A percentile compares a stretch with the other conserved stretches of the same genome.
Evolutionary conservation across 352 stramenopile species (phyloP).

Genomic region (Phytophthora cryptogea): DNA sequence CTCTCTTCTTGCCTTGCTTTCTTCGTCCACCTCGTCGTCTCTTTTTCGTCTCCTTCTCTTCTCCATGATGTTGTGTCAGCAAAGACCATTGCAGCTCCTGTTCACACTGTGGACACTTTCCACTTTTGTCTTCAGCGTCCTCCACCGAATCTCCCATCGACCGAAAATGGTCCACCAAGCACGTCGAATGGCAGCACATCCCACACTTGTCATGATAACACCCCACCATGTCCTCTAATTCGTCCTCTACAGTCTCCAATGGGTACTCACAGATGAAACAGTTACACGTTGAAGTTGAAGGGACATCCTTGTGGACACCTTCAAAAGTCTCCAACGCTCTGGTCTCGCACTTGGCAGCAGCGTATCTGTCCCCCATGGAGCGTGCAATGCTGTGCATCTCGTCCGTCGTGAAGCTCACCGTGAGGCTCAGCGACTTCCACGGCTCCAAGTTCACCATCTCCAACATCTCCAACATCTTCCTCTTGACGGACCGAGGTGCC

Average conservation of each 20-base stretch:
- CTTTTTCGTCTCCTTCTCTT: slow-evolving; percentile 13
- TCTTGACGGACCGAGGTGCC: slow-evolving; percentile 58
- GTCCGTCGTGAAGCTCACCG: slow-evolving; percentile 57
- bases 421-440: slow-evolving; percentile 53
- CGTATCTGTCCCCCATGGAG: slow-evolving; percentile 35
- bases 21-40: background rate
- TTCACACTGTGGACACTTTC: slow-evolving; percentile 53
- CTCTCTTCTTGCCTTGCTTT: slow-evolving; percentile 12
- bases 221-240: slow-evolving; percentile 9
- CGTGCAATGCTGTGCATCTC: slow-evolving; percentile 45
- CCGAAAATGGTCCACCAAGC: slow-evolving; percentile 60
- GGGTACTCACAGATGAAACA: slow-evolving; percentile 57
- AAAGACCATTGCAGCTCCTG: slow-evolving; percentile 47
- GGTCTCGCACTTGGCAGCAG: slow-evolving; percentile 42
- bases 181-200: slow-evolving; percentile 50
- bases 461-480: slow-evolving; percentile 74
- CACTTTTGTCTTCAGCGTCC: slow-evolving; percentile 17
- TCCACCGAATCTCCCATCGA: slow-evolving; percentile 27
- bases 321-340: slow-evolving; percentile 29
- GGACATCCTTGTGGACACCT: background rate
- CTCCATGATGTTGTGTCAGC: slow-evolving; percentile 29
- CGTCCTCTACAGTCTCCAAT: slow-evolving; percentile 10
- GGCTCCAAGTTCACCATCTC: slow-evolving; percentile 64
- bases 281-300: background rate
- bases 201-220: slow-evolving; percentile 56